These are phyloP conservation scores for Arthrobotrys pseudoclavata DNA, from an alignment of 2,329 filamentous ascomycete genomes.

Conservation along the genomic window DNA sequence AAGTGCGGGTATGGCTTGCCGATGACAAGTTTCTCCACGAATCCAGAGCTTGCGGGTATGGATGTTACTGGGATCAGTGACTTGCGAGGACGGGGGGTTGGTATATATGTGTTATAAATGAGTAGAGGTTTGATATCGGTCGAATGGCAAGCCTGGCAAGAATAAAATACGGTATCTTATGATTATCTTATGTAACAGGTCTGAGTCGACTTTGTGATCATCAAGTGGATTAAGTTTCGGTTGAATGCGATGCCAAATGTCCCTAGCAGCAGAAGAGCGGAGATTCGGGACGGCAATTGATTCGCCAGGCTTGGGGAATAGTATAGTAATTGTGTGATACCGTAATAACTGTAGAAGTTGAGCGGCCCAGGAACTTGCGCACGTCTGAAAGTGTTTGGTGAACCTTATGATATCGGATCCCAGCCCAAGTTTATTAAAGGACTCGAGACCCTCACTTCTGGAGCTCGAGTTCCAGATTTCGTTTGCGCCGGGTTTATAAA, in stretches of 20 bases:
- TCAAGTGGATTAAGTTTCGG: background rate
- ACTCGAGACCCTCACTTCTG: background rate
- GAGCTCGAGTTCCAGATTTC: background rate
- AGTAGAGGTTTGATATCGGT: constrained; percentile 3
- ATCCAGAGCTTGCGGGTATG: constrained; percentile 2
- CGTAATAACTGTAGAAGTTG: background rate
- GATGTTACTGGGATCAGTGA: background rate
- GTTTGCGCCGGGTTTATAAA: background rate
- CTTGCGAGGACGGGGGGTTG: background rate
- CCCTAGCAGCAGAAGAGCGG: background rate
- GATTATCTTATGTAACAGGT: background rate
- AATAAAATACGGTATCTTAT: background rate
- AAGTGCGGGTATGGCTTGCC: constrained; percentile 44
- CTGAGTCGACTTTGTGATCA: background rate
- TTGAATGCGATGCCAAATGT: background rate
- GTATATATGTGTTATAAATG: background rate
- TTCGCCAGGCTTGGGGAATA: background rate
- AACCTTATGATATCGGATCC: background rate
- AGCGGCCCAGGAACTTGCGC: background rate
- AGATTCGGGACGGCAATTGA: background rate
- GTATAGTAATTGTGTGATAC: background rate
- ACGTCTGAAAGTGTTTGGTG: background rate
- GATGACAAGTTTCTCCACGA: constrained; percentile 7
- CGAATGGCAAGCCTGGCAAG: background rate
- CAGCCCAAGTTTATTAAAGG: constrained; percentile 1